Evolutionary conservation across 345 rosid species (phyloP), one percentile per base, ranked within the genome.

Genomic region (Lepidium didymum): DNA sequence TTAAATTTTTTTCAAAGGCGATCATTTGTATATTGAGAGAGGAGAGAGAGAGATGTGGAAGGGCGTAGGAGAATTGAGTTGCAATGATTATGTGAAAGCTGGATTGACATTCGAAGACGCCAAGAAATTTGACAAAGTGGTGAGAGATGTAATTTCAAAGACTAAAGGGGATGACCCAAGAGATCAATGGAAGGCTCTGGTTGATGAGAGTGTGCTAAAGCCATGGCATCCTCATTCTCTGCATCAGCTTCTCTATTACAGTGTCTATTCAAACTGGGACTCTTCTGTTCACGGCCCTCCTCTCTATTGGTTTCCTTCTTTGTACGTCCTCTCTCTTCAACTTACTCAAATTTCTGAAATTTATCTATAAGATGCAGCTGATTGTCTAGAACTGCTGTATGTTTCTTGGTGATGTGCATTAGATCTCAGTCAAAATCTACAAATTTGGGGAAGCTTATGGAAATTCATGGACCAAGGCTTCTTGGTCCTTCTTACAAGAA

Each of bases 301-400:
- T 75, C 92, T 72, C 73, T 92, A 85, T 62, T 88, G 92, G 87
- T 90, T 93, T 77, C 98, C 98, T 79, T 82, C 90, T 62, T 67
- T 54, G 98, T 93, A 81, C 46, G 49, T 49, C 44, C 44, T 69
- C 67, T 55, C 59, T 41, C 59, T 59, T 40, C 42, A 31, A 58
- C 49, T 50, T 11, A 13, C 23, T 59, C 27, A 3, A 31, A 33
- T 3, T 23, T 33, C 13, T 49, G 43, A 27, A 38, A 7, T 2
- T 14, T 37, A 14, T 23, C 11, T 15, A 9, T 7, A 4, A 16
- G 53, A 35, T 16, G 41, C 7, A 38, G 14, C 45, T 14, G 61
- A 13, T 29, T 54, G 25, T 59, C 42, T 59, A 27, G 64, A 8
- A 13, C 14, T 5, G 31, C 41, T 33, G n/a, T 8, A 13, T 72